Base-by-base conservation (phyloP, 768 basidiomycete genomes). In the Pisolithus sp. region DNA sequence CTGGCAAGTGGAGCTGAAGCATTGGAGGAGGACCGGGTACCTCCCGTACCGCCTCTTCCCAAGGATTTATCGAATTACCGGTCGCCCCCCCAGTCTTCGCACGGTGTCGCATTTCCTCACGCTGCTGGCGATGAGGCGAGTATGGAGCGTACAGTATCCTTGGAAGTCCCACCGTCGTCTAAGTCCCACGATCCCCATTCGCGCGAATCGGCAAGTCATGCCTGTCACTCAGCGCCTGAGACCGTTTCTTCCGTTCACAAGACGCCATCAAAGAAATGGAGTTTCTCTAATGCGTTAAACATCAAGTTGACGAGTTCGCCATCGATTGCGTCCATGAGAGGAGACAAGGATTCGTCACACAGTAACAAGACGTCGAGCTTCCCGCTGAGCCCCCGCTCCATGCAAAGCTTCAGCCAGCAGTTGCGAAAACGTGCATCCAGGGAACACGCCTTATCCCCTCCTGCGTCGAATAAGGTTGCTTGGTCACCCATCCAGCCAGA, bases 241-340 rank as follows among this genome's bases (percentile, higher is more conserved):
- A 69, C 76, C 50, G 57, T 62, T 13, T 74, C 82, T 38, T 62
- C 71, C 15, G 71, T 76, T 40, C 72, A 76, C 48, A 89, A 88
- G 71, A 87, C 88, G 3, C 90, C 91, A 31, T 90, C 88, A n/a
- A 93, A 93, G 78, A 94, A 94, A 68, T 94, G 92, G 92, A 93
- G 91, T 64, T 88, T 94, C 66, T 87, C 89, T n/a, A 86, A 79
- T 56, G 89, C 87, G 21, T 71, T 93, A 4, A 89, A 87, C 57
- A 77, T 88, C 66, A 89, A 80, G 63, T 68, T 89, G 47, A 78
- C 83, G 13, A 78, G 78, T 52, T 85, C 82, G 24, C 82, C 85
- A 46, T 83, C 83, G 18, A 75, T 74, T 17, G 75, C 77, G 39
- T 80, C 82, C 1, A 68, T 73, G 65, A 74, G 34, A 34, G 34